Conservation (phyloP, 345 rosid genomes). For the Populus ilicifolia region DNA sequence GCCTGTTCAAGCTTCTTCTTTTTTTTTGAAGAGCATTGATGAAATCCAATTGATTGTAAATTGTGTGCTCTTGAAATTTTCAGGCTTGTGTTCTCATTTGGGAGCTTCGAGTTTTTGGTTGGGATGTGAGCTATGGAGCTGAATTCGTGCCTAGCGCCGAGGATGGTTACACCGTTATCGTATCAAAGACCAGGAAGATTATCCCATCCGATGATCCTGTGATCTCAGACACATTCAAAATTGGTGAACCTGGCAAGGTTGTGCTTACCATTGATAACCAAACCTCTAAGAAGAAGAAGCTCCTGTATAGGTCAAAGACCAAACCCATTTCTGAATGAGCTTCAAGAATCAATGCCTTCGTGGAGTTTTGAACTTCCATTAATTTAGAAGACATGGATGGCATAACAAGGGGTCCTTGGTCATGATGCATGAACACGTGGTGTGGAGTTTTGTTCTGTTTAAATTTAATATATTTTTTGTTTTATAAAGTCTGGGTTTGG, state of each 20-base stretch:
- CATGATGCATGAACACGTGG: background rate
- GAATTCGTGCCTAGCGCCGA: conserved; percentile 40
- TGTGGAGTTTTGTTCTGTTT: background rate
- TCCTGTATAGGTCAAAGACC: conserved; percentile 47
- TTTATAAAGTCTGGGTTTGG: background rate
- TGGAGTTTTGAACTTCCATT: background rate
- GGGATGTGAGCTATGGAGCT: conserved; percentile 51
- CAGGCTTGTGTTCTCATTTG: conserved; percentile 32
- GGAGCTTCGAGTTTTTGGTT: conserved; percentile 49
- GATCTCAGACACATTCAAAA: conserved; percentile 34
- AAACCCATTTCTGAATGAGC: conserved; percentile 27
- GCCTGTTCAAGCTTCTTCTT: background rate
- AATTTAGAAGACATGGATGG: conserved; percentile 1
- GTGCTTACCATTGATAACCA: conserved; percentile 40
- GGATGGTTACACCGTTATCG: conserved; percentile 41
- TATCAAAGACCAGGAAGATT: conserved; percentile 40
- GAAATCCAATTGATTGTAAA: background rate
- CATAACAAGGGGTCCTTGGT: background rate
- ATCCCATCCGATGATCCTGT: conserved; percentile 29
- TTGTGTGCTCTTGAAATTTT: background rate
- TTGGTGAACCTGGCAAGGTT: conserved; percentile 42
- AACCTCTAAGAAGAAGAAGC: conserved; percentile 48
- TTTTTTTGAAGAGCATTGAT: background rate
- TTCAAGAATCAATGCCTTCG: background rate
- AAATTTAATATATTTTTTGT: background rate